These are phyloP conservation scores for Penicillium polonicum DNA, from an alignment of 2,329 filamentous ascomycete species.

Conservation along the genomic window DNA sequence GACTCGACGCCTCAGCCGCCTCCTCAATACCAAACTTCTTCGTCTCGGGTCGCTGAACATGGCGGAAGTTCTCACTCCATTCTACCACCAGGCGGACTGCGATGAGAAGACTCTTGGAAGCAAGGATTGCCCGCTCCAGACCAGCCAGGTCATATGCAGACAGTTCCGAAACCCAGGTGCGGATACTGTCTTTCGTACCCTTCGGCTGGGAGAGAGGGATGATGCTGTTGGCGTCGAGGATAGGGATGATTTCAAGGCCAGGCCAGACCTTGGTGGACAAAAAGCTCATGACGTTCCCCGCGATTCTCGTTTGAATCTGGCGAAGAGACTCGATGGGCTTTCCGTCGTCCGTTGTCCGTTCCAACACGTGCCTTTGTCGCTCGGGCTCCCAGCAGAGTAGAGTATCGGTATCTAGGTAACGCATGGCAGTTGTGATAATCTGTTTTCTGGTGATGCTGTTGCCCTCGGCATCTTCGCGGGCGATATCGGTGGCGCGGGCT, in stretches of 20 bases:
- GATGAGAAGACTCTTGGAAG: slow-evolving; percentile 80
- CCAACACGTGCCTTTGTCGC: slow-evolving; percentile 49
- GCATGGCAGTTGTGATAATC: slow-evolving; percentile 69
- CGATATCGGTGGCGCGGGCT: slow-evolving; percentile 80
- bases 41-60: slow-evolving; percentile 43
- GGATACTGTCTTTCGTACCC: slow-evolving; percentile 73
- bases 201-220: slow-evolving; percentile 71
- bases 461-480: slow-evolving; percentile 60
- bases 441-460: slow-evolving; percentile 57
- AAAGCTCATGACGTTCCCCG: slow-evolving; percentile 69
- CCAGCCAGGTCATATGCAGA: slow-evolving; percentile 80
- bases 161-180: slow-evolving; percentile 72
- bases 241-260: slow-evolving; percentile 72
- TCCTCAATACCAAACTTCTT: slow-evolving; percentile 74
- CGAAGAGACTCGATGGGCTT: slow-evolving; percentile 60
- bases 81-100: slow-evolving; percentile 76
- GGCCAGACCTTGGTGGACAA: slow-evolving; percentile 77
- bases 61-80: slow-evolving; percentile 75
- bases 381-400: slow-evolving; percentile 83
- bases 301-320: slow-evolving; percentile 67
- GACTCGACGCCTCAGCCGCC: slow-evolving; percentile 70
- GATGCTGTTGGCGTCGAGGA: slow-evolving; percentile 77
- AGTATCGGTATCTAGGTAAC: slow-evolving; percentile 89
- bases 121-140: slow-evolving; percentile 77
- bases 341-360: slow-evolving; percentile 48